phyloP scores from a whole-genome alignment of 2,329 filamentous ascomycete species.

The Fusarium sp. region DNA sequence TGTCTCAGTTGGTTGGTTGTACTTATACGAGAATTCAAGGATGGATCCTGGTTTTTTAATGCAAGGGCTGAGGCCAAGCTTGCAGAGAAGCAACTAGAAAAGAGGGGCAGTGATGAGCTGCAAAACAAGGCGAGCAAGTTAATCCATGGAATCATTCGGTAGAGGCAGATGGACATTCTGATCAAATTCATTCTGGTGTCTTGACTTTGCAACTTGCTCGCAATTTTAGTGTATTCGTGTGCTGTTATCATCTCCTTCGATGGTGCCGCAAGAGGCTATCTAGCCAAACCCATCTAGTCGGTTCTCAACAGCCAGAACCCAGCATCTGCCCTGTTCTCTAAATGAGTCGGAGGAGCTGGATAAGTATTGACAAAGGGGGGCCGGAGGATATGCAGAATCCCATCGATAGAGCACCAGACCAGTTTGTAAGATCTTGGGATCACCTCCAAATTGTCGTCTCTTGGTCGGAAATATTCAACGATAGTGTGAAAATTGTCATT shows the following conservation, averaged over 20 bases:
- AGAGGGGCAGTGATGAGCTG: background rate
- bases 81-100: background rate
- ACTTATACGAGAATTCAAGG: background rate
- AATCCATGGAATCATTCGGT: background rate
- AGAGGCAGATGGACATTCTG: background rate
- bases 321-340: background rate
- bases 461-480: rapidly evolving
- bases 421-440: background rate
- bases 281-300: background rate
- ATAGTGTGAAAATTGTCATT: background rate
- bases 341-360: background rate
- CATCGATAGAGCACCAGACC: background rate
- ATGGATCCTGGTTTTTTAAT: background rate
- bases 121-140: background rate
- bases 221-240: too few species aligned
- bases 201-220: background rate
- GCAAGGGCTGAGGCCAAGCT: background rate
- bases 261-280: too few species aligned
- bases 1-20: constrained; percentile 12
- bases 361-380: background rate
- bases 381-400: background rate
- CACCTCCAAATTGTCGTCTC: too few species aligned
- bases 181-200: background rate
- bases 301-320: background rate
- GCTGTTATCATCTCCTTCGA: too few species aligned